Conservation (phyloP, 257 asterid genomes). For the Vinca minor region DNA sequence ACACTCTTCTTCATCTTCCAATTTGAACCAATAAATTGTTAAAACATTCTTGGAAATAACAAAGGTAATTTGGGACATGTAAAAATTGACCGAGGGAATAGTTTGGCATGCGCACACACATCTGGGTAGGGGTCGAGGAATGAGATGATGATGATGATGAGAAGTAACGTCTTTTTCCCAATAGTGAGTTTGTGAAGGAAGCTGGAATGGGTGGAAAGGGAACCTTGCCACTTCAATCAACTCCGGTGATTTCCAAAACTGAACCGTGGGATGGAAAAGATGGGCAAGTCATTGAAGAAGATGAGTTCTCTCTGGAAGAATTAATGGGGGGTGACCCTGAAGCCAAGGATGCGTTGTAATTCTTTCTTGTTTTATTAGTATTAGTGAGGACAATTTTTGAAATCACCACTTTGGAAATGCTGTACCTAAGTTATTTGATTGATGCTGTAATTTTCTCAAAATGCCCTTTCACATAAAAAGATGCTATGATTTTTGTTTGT, state of each 20-base stretch:
- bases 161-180: constrained; percentile 11
- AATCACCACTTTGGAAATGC: neutral
- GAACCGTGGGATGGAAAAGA: constrained; percentile 95
- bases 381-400: constrained; percentile 4
- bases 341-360: constrained; percentile 51
- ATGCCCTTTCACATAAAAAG: too few relatives aligned
- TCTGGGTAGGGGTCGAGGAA: neutral
- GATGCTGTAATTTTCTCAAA: constrained; percentile 2
- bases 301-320: constrained; percentile 90
- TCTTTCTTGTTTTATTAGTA: neutral
- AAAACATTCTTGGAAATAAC: too few relatives aligned
- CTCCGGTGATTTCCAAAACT: constrained; percentile 48
- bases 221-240: constrained; percentile 45
- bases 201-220: constrained; percentile 90
- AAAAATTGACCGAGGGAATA: too few relatives aligned
- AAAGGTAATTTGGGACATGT: too few relatives aligned
- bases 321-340: constrained; percentile 66
- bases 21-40: too few relatives aligned
- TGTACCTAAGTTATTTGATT: neutral
- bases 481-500: neutral
- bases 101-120: neutral
- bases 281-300: constrained; percentile 82
- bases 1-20: too few relatives aligned
- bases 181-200: constrained; percentile 84
- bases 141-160: too few relatives aligned